Conservation (phyloP, 257 asterid genomes). For the Solanum neorickii region DNA sequence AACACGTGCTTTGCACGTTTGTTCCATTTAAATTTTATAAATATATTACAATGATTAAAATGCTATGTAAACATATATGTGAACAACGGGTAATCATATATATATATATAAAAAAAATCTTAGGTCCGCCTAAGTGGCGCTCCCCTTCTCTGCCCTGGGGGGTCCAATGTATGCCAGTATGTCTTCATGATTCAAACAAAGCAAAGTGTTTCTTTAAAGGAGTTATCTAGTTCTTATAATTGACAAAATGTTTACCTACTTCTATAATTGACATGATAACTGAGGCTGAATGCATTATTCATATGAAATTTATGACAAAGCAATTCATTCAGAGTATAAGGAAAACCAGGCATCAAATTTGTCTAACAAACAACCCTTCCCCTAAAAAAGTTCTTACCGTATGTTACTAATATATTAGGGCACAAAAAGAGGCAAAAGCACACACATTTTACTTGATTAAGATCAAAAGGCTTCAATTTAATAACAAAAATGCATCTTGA, state of each 20-base stretch:
- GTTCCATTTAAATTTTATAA: too few relatives aligned
- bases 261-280: not conserved
- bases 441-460: not conserved
- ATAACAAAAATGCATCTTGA: not conserved
- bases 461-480: not conserved
- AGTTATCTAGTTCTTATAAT: not conserved
- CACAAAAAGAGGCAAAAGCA: not conserved
- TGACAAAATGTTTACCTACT: not conserved
- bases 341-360: too few relatives aligned
- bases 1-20: too few relatives aligned
- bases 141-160: not conserved
- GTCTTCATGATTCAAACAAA: not conserved
- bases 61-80: too few relatives aligned
- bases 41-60: too few relatives aligned
- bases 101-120: too few relatives aligned
- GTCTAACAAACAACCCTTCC: too few relatives aligned
- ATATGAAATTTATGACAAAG: not conserved
- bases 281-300: not conserved
- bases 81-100: too few relatives aligned
- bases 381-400: not conserved
- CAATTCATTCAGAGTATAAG: not conserved
- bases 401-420: not conserved
- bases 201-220: not conserved
- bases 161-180: not conserved
- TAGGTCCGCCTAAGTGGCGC: too few relatives aligned